A percentile compares a stretch with the other conserved stretches of the same genome.
phyloP scores from a whole-genome alignment of 1,284 basidiomycete species.

The Lignosus rhinocerotis region DNA sequence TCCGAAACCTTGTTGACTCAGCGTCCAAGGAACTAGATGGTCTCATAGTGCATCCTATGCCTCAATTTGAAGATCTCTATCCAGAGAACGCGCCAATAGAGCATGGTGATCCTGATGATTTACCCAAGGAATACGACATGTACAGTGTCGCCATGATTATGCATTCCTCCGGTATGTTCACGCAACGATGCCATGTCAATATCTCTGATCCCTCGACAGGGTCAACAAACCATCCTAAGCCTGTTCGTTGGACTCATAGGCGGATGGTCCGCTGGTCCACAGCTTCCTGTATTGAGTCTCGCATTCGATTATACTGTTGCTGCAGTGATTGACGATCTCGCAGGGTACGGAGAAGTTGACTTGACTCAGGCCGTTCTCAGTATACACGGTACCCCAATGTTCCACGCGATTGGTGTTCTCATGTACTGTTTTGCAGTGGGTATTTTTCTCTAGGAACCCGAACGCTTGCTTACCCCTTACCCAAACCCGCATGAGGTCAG shows the following conservation, averaged over 20 bases:
- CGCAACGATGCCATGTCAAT: neutral
- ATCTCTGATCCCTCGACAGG: conserved; percentile 2
- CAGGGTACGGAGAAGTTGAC: conserved; percentile 22
- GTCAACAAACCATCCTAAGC: conserved; percentile 27
- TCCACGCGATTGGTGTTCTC: conserved; percentile 28
- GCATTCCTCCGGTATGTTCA: conserved; percentile 26
- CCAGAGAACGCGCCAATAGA: neutral
- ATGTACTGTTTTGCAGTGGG: conserved; percentile 22
- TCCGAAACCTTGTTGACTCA: neutral
- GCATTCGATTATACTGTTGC: neutral
- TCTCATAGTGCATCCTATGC: conserved; percentile 14
- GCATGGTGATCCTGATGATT: neutral
- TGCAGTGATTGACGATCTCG: neutral
- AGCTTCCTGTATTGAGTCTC: conserved; percentile 16
- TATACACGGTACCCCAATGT: conserved; percentile 27
- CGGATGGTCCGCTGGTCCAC: conserved; percentile 6
- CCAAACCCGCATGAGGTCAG: conserved; percentile 4
- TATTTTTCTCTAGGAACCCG: neutral
- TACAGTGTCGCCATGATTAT: conserved; percentile 15
- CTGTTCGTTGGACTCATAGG: conserved; percentile 22
- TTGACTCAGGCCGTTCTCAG: conserved; percentile 13
- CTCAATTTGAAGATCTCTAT: conserved; percentile 21
- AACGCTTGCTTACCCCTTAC: neutral
- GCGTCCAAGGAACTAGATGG: conserved; percentile 1
- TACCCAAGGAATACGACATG: conserved; percentile 7